phyloP scores from a whole-genome alignment of 345 rosid species.

The Bruguiera parviflora region DNA sequence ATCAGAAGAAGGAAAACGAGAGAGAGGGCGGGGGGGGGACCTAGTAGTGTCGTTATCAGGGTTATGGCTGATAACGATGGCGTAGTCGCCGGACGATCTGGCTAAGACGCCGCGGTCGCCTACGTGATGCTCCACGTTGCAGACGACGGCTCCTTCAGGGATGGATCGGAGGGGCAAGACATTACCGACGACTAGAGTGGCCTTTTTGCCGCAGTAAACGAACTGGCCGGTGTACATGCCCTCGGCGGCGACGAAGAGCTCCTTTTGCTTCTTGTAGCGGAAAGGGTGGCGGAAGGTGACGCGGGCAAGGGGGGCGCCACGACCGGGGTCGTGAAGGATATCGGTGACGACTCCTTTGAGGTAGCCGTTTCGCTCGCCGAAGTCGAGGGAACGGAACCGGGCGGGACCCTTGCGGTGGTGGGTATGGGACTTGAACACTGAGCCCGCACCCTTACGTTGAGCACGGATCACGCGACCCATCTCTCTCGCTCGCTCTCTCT shows the following conservation, averaged over 20 bases:
- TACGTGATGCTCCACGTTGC: slow-evolving; percentile 22
- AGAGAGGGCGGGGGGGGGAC: not conserved
- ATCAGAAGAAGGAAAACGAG: not conserved
- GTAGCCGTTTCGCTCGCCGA: slow-evolving; percentile 21
- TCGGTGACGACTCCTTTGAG: slow-evolving; percentile 22
- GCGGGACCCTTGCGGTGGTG: slow-evolving; percentile 26
- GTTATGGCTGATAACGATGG: not conserved
- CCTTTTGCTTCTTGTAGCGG: slow-evolving; percentile 21
- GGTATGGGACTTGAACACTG: slow-evolving; percentile 18
- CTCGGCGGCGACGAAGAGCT: slow-evolving; percentile 20
- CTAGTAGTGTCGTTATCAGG: slow-evolving; percentile 17
- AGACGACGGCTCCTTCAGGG: slow-evolving; percentile 16
- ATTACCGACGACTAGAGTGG: slow-evolving; percentile 15
- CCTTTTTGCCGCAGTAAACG: slow-evolving; percentile 18
- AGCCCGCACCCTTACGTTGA: slow-evolving; percentile 22
- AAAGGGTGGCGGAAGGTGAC: slow-evolving; percentile 21
- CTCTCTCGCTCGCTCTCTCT: not conserved
- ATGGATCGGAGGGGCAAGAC: slow-evolving; percentile 13
- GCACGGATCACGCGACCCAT: slow-evolving; percentile 22
- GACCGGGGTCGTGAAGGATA: slow-evolving; percentile 18
- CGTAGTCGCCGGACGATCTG: not conserved
- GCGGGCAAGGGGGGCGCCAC: slow-evolving; percentile 16
- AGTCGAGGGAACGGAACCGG: slow-evolving; percentile 18
- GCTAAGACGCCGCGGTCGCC: not conserved
- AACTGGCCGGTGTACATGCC: slow-evolving; percentile 20